These are phyloP conservation scores for Umbelopsis sp. DNA, from an alignment of 192 early-diverging fungal species.

Conservation along the genomic window DNA sequence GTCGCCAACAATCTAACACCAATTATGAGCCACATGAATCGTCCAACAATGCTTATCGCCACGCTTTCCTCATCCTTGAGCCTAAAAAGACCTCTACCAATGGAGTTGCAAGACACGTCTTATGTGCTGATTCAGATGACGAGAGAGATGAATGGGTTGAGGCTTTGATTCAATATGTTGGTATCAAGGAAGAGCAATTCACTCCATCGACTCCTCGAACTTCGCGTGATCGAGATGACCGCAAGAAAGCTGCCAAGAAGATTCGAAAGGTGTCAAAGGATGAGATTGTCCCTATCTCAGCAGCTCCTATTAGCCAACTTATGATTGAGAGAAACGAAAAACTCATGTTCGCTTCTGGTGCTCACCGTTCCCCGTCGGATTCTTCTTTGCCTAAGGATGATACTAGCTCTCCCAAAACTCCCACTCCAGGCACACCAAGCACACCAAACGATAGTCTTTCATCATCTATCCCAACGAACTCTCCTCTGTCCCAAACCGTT, in stretches of 20 bases:
- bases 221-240: constrained; percentile 7
- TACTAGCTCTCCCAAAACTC: neutral
- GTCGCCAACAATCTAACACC: constrained; percentile 50
- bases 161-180: constrained; percentile 56
- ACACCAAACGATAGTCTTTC: constrained; percentile 8
- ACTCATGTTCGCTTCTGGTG: neutral
- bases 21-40: constrained; percentile 11
- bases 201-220: neutral
- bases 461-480: constrained; percentile 7
- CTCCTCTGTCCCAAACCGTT: neutral
- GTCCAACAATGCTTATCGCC: constrained; percentile 57
- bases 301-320: constrained; percentile 29
- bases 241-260: constrained; percentile 12
- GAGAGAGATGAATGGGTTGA: constrained; percentile 94
- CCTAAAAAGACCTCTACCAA: constrained; percentile 64
- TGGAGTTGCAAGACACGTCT: constrained; percentile 72
- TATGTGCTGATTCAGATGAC: constrained; percentile 87
- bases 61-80: constrained; percentile 87
- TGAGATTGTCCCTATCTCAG: constrained; percentile 26
- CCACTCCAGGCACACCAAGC: constrained; percentile 6
- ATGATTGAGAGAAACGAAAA: constrained; percentile 23
- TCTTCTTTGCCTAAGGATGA: neutral
- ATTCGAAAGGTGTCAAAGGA: constrained; percentile 34
- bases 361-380: constrained; percentile 12
- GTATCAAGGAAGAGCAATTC: neutral